Percentiles rank a stretch among this genome's conserved stretches.
Evolutionary conservation across 2,329 filamentous ascomycete species (phyloP).

Genomic region (Claviceps capensis): DNA sequence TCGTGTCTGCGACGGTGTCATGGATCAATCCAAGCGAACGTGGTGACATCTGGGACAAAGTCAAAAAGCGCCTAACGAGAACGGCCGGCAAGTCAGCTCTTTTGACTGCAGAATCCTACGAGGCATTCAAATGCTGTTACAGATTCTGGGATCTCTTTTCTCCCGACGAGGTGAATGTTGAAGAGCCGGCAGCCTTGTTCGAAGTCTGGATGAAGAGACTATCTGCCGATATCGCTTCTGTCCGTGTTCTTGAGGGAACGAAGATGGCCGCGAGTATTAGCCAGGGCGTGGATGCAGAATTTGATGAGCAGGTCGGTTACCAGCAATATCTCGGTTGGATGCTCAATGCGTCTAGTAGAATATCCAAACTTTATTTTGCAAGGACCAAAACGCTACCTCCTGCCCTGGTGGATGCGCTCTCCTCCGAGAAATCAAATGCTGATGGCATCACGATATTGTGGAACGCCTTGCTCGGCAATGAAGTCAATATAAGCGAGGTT

Average conservation of each 20-base stretch:
- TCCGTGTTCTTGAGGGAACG: conserved; percentile 11
- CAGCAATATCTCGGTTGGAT: conserved; percentile 23
- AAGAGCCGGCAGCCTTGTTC: conserved; percentile 18
- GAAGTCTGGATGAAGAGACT: conserved; percentile 21
- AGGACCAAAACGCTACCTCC: conserved; percentile 13
- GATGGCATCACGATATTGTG: conserved; percentile 14
- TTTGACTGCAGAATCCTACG: conserved; percentile 22
- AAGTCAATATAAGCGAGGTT: conserved; percentile 22
- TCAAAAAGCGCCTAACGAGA: conserved; percentile 20
- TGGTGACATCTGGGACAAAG: conserved; percentile 18
- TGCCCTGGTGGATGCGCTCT: conserved; percentile 13
- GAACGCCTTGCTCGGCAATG: conserved; percentile 21
- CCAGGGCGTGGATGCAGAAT: conserved; percentile 9
- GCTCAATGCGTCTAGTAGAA: conserved; percentile 18
- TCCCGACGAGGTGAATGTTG: conserved; percentile 19
- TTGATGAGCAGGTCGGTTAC: conserved; percentile 14
- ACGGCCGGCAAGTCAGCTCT: conserved; percentile 20
- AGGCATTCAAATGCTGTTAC: conserved; percentile 27
- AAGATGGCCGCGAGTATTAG: conserved; percentile 9
- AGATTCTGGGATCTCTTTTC: conserved; percentile 24
- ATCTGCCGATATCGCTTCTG: conserved; percentile 15
- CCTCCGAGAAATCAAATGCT: conserved; percentile 7
- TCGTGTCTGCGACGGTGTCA: conserved; percentile 21
- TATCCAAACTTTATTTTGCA: conserved; percentile 16
- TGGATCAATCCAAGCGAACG: conserved; percentile 21